Evolutionary conservation across 2,329 filamentous ascomycete genomes (phyloP), one percentile per base, ranked within the genome.

Genomic region (Neonectria punicea): DNA sequence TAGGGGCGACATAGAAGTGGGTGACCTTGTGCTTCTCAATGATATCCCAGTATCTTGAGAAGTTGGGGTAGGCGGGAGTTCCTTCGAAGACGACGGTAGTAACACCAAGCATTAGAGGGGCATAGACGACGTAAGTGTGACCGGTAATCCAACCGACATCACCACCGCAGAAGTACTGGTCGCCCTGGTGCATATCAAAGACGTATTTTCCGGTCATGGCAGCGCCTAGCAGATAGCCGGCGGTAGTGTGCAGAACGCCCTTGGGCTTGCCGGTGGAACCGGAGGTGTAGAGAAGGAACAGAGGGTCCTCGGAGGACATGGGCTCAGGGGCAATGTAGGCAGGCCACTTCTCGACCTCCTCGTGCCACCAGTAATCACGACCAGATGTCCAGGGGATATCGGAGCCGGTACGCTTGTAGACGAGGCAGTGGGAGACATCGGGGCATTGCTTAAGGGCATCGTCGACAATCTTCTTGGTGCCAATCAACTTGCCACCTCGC

Each of bases 91-190:
- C 95, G 18, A 99, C 93, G 0, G 95, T 98, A 10, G 95, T 90
- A 67, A 97, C 92, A 84, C 96, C 96, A 53, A 98, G 89, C 50
- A 99, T 86, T 58, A 99, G 86, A 69, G 96, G 96, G 11, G 96
- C 94, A 78, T 99, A 99, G 43, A 99, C 95, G 61, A 98, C 95
- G 75, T 99, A 99, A 25, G 96, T 97, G 83, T 99, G 96, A 18
- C 96, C 96, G 32, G 96, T 99, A 79, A 99, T 98, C 96, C 96
- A 99, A 70, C 96, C 96, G 47, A 99, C 95, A 76, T 99, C 96
- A 79, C 96, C 96, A 80, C 94, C 96, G 75, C 96, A 99, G 87
- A 98, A 98, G 87, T 96, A 98, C 69, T 89, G 89, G 80, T 99
- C 96, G 58, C 92, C 90, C 68, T 94, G 91, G 80, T 99, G 96